phyloP scores from a whole-genome alignment of 805 yeast species.

The Suhomyces faveliae region DNA sequence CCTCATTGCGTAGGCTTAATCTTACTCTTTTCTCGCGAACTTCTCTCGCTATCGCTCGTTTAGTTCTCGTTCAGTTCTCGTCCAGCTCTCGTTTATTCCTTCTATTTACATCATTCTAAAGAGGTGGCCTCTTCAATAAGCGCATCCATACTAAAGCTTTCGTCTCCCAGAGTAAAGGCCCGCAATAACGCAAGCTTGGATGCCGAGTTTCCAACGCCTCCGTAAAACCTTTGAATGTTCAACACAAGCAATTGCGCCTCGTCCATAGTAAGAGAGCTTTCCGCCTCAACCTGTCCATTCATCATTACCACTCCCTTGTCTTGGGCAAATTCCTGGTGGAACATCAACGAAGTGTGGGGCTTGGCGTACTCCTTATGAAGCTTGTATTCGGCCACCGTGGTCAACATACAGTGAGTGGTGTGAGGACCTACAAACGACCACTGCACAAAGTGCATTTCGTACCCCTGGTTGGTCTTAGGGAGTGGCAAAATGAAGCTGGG shows the following conservation, averaged over 20 bases:
- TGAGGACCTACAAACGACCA: conserved; percentile 86
- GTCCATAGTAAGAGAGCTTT: conserved; percentile 59
- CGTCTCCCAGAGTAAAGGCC: conserved; percentile 69
- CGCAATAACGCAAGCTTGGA: conserved; percentile 57
- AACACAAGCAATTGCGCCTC: conserved; percentile 78
- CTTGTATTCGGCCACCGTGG: conserved; percentile 89
- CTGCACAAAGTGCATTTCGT: conserved; percentile 88
- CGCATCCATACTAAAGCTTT: conserved; percentile 61
- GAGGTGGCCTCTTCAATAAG: conserved; percentile 74
- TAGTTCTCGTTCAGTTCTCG: too few species aligned
- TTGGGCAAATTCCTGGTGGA: conserved; percentile 73
- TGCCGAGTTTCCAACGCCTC: conserved; percentile 52
- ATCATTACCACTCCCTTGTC: conserved; percentile 68
- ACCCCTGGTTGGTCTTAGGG: conserved; percentile 59
- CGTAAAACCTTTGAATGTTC: conserved; percentile 81
- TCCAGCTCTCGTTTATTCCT: too few species aligned
- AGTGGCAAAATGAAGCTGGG: conserved; percentile 90
- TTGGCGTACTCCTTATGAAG: conserved; percentile 88
- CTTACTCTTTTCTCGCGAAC: too few species aligned
- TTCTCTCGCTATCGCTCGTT: too few species aligned
- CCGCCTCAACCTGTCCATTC: conserved; percentile 82
- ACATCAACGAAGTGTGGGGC: conserved; percentile 88
- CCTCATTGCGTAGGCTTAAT: too few species aligned
- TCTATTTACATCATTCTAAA: conserved; percentile 43
- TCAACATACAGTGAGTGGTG: conserved; percentile 85